phyloP scores from a whole-genome alignment of 1,284 basidiomycete species.

The Austropuccinia psidii region DNA sequence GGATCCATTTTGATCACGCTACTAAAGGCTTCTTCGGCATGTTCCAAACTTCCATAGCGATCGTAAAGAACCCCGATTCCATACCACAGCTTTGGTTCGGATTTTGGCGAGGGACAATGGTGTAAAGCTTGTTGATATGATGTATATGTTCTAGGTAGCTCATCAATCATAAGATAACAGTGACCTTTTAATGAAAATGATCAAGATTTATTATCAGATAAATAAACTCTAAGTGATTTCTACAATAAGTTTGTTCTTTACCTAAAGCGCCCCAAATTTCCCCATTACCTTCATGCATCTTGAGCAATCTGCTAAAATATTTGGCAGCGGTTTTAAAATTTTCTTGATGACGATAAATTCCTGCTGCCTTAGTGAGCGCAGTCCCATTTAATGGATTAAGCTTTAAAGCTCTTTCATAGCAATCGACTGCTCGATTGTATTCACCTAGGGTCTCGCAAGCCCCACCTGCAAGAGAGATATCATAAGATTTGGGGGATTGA shows the following conservation, averaged over 20 bases:
- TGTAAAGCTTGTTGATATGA: constrained; percentile 98
- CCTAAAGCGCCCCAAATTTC: constrained; percentile 90
- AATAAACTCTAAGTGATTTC: constrained; percentile 44
- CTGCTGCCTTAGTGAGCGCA: constrained; percentile 78
- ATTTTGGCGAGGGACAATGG: constrained; percentile 89
- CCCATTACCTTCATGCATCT: constrained; percentile 81
- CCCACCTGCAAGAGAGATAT: constrained; percentile 43
- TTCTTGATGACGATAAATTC: constrained; percentile 54
- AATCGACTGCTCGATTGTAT: constrained; percentile 74
- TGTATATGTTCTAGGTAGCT: constrained; percentile 95
- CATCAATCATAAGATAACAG: constrained; percentile 98
- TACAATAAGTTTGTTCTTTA: constrained; percentile 48
- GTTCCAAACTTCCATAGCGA: constrained; percentile 93
- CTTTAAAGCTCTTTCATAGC: constrained; percentile 83
- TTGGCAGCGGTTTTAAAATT: constrained; percentile 50
- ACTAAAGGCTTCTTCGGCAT: constrained; percentile 96
- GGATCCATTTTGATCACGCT: constrained; percentile 96
- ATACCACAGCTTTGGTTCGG: constrained; percentile 99
- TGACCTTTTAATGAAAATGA: constrained; percentile 55
- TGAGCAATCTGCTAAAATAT: constrained; percentile 45
- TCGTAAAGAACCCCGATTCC: constrained; percentile 98
- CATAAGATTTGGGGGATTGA: constrained; percentile 41
- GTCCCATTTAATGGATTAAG: constrained; percentile 81
- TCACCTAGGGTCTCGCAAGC: constrained; percentile 80
- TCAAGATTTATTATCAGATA: neutral